Evolutionary conservation across 106 monocot genomes (phyloP).

Genomic region (Ottelia alismoides): DNA sequence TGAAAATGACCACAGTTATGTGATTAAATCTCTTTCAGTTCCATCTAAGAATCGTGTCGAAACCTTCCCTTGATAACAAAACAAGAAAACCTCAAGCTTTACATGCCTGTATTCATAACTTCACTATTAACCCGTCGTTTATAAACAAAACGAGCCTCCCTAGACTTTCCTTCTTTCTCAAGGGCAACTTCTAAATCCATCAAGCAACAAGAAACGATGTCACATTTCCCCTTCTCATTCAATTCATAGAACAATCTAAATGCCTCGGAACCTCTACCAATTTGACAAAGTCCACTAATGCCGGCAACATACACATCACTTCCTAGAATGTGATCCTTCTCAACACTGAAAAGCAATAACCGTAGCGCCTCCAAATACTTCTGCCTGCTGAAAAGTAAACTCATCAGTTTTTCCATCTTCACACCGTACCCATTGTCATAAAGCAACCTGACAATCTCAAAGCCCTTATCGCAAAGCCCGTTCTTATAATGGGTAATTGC

Average conservation of each 20-base stretch:
- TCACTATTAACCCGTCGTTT: too few relatives aligned
- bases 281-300: conserved; percentile 40
- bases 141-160: conserved; percentile 62
- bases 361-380: conserved; percentile 58
- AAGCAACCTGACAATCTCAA: conserved; percentile 30
- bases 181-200: conserved; percentile 33
- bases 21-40: too few relatives aligned
- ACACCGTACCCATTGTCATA: conserved; percentile 64
- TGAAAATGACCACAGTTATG: too few relatives aligned
- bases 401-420: conserved; percentile 58
- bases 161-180: conserved; percentile 28
- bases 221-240: conserved; percentile 23
- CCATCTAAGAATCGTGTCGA: too few relatives aligned
- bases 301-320: conserved; percentile 12
- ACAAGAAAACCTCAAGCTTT: too few relatives aligned
- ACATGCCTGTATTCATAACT: too few relatives aligned
- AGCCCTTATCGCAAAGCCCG: conserved; percentile 35
- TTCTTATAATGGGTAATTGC: conserved; percentile 25
- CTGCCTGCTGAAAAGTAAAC: conserved; percentile 21
- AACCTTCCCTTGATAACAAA: too few relatives aligned
- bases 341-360: conserved; percentile 54
- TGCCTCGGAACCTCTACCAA: conserved; percentile 42
- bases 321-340: conserved; percentile 30
- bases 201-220: conserved; percentile 22
- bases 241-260: conserved; percentile 62